Evolutionary conservation across 371 early-diverging fungal species (phyloP).

Genomic region (Mucor racemosus): DNA sequence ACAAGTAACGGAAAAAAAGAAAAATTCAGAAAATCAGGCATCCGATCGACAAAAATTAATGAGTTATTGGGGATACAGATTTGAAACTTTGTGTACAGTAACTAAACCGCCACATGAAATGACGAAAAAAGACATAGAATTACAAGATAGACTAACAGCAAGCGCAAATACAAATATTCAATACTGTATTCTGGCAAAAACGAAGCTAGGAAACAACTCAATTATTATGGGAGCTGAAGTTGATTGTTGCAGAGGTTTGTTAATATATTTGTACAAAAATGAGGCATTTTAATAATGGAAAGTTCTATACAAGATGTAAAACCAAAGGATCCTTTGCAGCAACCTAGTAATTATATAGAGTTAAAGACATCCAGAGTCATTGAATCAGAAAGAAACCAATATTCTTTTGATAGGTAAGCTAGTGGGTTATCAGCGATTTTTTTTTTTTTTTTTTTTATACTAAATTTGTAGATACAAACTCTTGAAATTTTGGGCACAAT

Average conservation of each 20-base stretch:
- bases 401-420: slow-evolving; percentile 67
- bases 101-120: slow-evolving; percentile 53
- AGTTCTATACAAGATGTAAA: slow-evolving; percentile 35
- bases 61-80: slow-evolving; percentile 81
- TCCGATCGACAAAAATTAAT: slow-evolving; percentile 67
- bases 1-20: slow-evolving; percentile 59
- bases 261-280: slow-evolving; percentile 1
- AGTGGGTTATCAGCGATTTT: neutral
- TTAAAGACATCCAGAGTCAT: slow-evolving; percentile 86
- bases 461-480: slow-evolving; percentile 70
- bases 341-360: slow-evolving; percentile 75
- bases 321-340: slow-evolving; percentile 35
- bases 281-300: neutral
- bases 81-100: slow-evolving; percentile 70
- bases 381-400: slow-evolving; percentile 50
- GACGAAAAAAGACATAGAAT: slow-evolving; percentile 39
- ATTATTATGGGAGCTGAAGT: slow-evolving; percentile 93
- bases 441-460: neutral
- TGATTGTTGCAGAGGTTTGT: slow-evolving; percentile 73
- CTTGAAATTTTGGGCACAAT: slow-evolving; percentile 91
- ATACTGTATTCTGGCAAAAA: slow-evolving; percentile 86
- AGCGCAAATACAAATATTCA: slow-evolving; percentile 84
- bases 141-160: slow-evolving; percentile 41
- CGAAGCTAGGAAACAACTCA: slow-evolving; percentile 69
- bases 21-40: slow-evolving; percentile 35